Evolutionary conservation across 2,329 filamentous ascomycete genomes (phyloP).

Genomic region (Microthyrium microscopicum): DNA sequence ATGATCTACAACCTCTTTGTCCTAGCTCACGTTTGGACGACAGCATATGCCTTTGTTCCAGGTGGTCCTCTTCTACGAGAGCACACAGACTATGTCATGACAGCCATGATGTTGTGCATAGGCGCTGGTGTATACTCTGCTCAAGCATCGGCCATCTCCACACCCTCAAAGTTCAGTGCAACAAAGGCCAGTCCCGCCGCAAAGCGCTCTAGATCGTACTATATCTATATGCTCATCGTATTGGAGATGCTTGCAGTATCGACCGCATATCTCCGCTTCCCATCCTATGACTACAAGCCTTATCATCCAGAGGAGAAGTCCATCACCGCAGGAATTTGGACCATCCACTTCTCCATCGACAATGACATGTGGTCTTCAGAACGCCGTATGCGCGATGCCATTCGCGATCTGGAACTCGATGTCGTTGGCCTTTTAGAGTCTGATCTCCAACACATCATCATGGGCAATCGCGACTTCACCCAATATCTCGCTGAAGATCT

Average conservation of each 20-base stretch:
- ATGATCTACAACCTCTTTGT: conserved; percentile 85
- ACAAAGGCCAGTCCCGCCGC: conserved; percentile 31
- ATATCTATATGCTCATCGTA: conserved; percentile 52
- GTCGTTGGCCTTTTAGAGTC: conserved; percentile 89
- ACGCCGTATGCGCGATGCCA: conserved; percentile 76
- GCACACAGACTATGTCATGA: conserved; percentile 92
- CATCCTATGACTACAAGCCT: conserved; percentile 76
- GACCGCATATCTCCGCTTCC: conserved; percentile 79
- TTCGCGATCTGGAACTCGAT: conserved; percentile 91
- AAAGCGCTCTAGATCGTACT: conserved; percentile 45
- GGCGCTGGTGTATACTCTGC: conserved; percentile 69
- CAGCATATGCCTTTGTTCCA: conserved; percentile 94
- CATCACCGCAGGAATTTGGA: conserved; percentile 94
- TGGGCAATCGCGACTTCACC: conserved; percentile 94
- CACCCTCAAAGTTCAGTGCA: conserved; percentile 22
- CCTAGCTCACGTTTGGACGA: conserved; percentile 97
- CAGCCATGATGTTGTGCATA: conserved; percentile 65
- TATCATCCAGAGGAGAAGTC: conserved; percentile 79
- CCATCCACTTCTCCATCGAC: conserved; percentile 92
- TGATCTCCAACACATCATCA: conserved; percentile 93
- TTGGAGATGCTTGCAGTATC: conserved; percentile 68
- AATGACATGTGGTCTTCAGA: conserved; percentile 99
- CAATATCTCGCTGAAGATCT: conserved; percentile 91
- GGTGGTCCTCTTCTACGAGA: conserved; percentile 85
- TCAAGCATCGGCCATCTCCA: conserved; percentile 34